Evolutionary conservation across 164 flowering plant species (phyloP).

Genomic region (Litsea cubeba): DNA sequence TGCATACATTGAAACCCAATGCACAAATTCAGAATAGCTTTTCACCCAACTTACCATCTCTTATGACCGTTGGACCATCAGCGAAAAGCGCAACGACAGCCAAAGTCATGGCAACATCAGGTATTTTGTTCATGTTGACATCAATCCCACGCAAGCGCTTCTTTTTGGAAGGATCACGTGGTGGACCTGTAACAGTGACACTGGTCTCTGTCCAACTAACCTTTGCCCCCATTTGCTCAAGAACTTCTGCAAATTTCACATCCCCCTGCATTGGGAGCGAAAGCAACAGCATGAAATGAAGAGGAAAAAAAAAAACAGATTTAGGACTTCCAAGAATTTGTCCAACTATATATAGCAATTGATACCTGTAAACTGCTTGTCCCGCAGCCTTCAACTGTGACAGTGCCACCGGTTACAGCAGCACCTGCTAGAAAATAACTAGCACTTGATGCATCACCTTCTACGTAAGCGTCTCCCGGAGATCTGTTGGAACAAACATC

Average conservation of each 20-base stretch:
- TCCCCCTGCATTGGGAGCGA: conserved; percentile 57
- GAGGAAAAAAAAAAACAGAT: neutral
- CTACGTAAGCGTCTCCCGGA: conserved; percentile 90
- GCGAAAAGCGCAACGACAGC: conserved; percentile 97
- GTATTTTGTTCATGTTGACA: conserved; percentile 99
- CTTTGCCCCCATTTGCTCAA: conserved; percentile 93
- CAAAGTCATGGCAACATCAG: conserved; percentile 99
- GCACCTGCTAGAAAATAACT: conserved; percentile 99
- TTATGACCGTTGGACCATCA: conserved; percentile 91
- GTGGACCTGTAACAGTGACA: conserved; percentile 94
- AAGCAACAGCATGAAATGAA: neutral
- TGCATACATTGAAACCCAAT: neutral
- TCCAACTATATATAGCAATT: neutral
- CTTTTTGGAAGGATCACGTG: conserved; percentile 43
- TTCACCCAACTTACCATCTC: conserved; percentile 68
- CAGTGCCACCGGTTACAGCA: conserved; percentile 95
- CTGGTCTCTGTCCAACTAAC: conserved; percentile 95
- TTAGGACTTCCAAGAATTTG: neutral
- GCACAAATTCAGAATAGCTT: neutral
- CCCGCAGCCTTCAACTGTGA: conserved; percentile 98
- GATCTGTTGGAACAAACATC: conserved; percentile 41
- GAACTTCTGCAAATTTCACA: conserved; percentile 97
- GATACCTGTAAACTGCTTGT: conserved; percentile 96
- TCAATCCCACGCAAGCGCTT: conserved; percentile 73
- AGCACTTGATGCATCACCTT: conserved; percentile 99